Percentiles rank a stretch among this genome's conserved stretches.
Conservation (phyloP, 192 early-diverging fungal species). For the Entophlyctis luteolus region DNA sequence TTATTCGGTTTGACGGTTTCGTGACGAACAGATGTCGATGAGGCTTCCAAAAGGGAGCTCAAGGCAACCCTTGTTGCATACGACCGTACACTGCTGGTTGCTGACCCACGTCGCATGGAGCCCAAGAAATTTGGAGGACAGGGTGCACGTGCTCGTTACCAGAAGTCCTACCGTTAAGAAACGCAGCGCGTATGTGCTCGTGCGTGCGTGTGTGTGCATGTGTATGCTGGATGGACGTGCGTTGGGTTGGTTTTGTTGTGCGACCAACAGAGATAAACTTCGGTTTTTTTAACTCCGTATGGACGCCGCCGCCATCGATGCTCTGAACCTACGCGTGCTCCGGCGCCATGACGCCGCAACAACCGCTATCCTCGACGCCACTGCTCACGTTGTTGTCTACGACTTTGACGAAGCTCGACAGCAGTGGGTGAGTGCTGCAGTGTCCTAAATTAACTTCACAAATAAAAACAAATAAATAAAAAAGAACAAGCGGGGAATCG, state of each 20-base stretch:
- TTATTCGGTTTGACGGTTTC: no score
- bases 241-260: no score
- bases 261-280: no score
- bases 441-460: not conserved
- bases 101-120: slow-evolving; percentile 97
- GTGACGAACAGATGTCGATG: slow-evolving; percentile 91
- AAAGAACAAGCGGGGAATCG: slow-evolving; percentile 83
- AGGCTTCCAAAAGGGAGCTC: slow-evolving; percentile 99
- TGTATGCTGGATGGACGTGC: no score
- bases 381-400: slow-evolving; percentile 85
- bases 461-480: not conserved
- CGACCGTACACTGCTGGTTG: slow-evolving; percentile 97
- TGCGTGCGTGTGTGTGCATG: no score
- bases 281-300: no score
- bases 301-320: slow-evolving; percentile 61
- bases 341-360: slow-evolving; percentile 77
- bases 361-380: slow-evolving; percentile 73
- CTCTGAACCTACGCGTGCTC: slow-evolving; percentile 76
- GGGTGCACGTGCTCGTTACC: slow-evolving; percentile 95
- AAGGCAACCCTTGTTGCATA: slow-evolving; percentile 84
- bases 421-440: slow-evolving; percentile 68
- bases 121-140: slow-evolving; percentile 99
- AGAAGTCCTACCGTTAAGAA: slow-evolving; percentile 61
- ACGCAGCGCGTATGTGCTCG: no score
- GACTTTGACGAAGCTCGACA: slow-evolving; percentile 68